phyloP scores from a whole-genome alignment of 352 stramenopile species.

The Peronospora tabacina region DNA sequence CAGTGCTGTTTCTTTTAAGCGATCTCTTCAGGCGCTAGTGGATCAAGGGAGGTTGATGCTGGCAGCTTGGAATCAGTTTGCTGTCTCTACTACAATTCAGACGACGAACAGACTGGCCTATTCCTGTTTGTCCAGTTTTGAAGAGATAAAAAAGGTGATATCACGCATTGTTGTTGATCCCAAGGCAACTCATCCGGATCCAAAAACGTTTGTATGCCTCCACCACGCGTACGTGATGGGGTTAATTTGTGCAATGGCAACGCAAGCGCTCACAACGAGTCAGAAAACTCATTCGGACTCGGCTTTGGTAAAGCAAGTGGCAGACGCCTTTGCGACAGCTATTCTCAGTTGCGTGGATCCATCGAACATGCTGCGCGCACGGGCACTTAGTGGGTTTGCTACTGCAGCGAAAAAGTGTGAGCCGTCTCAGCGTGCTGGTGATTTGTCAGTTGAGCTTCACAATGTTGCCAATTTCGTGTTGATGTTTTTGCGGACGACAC shows the following conservation, averaged over 20 bases:
- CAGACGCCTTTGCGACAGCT: slow-evolving; percentile 62
- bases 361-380: slow-evolving; percentile 42
- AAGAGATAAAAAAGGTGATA: slow-evolving; percentile 72
- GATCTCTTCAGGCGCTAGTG: slow-evolving; percentile 51
- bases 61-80: slow-evolving; percentile 72
- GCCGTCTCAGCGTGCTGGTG: slow-evolving; percentile 31
- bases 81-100: slow-evolving; percentile 36
- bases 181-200: slow-evolving; percentile 34
- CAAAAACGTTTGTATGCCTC: slow-evolving; percentile 65
- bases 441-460: slow-evolving; percentile 56
- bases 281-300: slow-evolving; percentile 51
- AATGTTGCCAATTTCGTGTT: slow-evolving; percentile 72
- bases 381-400: slow-evolving; percentile 52
- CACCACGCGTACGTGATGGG: slow-evolving; percentile 76
- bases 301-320: slow-evolving; percentile 54
- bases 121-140: slow-evolving; percentile 63
- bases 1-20: slow-evolving; percentile 36
- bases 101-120: slow-evolving; percentile 53
- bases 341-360: slow-evolving; percentile 74
- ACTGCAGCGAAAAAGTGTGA: slow-evolving; percentile 45
- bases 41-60: slow-evolving; percentile 63
- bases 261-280: slow-evolving; percentile 63
- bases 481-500: slow-evolving; percentile 58
- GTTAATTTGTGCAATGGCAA: slow-evolving; percentile 69
- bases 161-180: slow-evolving; percentile 54